These are phyloP conservation scores for Leccinum subgranulosum DNA, from an alignment of 768 basidiomycete genomes.

Conservation along the genomic window DNA sequence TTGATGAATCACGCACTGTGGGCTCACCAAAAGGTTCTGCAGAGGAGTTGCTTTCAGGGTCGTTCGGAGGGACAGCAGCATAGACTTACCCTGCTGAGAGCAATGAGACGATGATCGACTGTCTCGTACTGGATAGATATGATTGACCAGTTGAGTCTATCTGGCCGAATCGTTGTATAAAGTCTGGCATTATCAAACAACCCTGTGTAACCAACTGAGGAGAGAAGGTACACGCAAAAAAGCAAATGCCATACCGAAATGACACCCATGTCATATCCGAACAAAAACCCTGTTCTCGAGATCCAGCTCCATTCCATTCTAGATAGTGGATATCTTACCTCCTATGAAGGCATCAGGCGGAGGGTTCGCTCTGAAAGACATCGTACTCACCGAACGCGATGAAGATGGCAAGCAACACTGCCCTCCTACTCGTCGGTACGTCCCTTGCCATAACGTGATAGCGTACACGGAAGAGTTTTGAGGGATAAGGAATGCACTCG, in stretches of 20 bases:
- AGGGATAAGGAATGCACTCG: background rate
- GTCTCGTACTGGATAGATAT: constrained; percentile 57
- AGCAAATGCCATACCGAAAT: constrained; percentile 50
- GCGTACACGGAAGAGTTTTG: background rate
- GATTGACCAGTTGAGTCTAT: constrained; percentile 42
- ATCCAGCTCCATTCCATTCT: background rate
- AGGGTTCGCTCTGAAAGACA: background rate
- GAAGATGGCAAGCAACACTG: constrained; percentile 64
- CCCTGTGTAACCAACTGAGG: constrained; percentile 39
- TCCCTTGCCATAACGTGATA: constrained; percentile 33
- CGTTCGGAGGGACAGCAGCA: background rate
- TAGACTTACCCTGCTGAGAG: constrained; percentile 61
- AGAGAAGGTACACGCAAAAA: constrained; percentile 4
- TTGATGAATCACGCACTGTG: background rate
- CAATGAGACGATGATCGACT: constrained; percentile 76
- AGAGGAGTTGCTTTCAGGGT: background rate
- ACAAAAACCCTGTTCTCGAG: constrained; percentile 49
- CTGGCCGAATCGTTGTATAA: constrained; percentile 66
- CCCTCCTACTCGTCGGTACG: constrained; percentile 59
- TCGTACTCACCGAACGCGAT: constrained; percentile 62
- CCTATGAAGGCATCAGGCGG: constrained; percentile 9
- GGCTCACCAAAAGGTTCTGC: constrained; percentile 51
- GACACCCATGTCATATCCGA: constrained; percentile 76
- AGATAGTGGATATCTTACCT: constrained; percentile 12
- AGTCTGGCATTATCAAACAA: constrained; percentile 79